Evolutionary conservation across 495 filamentous ascomycete species (phyloP), one percentile per base, ranked within the genome.

Genomic region (Amniculicola lignicola): DNA sequence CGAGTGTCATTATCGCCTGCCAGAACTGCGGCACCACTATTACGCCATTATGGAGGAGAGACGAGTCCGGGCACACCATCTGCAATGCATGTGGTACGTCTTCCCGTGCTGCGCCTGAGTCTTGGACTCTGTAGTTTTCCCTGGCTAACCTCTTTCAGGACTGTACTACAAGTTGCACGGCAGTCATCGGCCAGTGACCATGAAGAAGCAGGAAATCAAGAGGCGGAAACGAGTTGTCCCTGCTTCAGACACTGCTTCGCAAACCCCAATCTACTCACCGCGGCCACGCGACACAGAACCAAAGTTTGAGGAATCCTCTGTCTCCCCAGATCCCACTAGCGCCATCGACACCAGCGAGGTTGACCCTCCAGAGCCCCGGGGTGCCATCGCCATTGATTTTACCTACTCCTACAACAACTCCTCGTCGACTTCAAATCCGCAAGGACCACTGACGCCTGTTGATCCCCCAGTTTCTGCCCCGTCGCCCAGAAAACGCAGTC

Each of bases 191-290:
- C 93, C 93, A 5, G 87, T 90, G 11, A 87, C 87, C 0, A 97
- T 98, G 94, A 98, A 98, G 71, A 97, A 96, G 72, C 85, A 87
- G 0, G 83, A 93, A 46, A 98, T 98, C 69, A 97, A 97, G 72
- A 82, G 93, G 36, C 84, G 93, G 54, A 98, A 97, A 74, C 86
- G 93, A 16, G 90, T 98, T 14, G 89, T 98, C 36, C 92, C 93
- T 16, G 90, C 88, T 15, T n/a, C 22, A 2, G 14, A 25, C 23
- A 43, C 51, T 2, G 23, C 41, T 22, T 16, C 54, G 2, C 11
- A 55, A 37, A 18, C 49, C 41, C 67, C 69, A 28, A 52, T 62
- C 46, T 54, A 51, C 24, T 44, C 60, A 74, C 51, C 64, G 27
- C 53, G 63, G 50, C 19, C 25, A 18, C 49, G 29, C 6, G 45